phyloP scores from a whole-genome alignment of 1,284 basidiomycete species.

The Pseudozyma sp. region DNA sequence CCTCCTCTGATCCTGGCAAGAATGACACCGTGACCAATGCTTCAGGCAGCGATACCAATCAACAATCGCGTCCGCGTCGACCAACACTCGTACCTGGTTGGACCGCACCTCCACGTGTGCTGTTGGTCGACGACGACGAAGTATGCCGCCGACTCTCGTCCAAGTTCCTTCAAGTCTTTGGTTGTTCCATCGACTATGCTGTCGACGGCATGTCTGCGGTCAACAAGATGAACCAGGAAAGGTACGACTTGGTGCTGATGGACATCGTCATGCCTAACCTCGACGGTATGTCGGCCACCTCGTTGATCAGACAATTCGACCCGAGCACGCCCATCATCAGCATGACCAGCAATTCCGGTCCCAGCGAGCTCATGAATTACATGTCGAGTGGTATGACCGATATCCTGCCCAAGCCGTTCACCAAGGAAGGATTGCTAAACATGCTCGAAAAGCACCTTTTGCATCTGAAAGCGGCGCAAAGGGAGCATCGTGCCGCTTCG shows the following conservation, averaged over 20 bases:
- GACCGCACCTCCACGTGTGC: conserved; percentile 73
- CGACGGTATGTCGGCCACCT: conserved; percentile 85
- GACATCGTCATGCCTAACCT: conserved; percentile 95
- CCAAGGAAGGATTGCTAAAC: conserved; percentile 85
- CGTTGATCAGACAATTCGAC: conserved; percentile 92
- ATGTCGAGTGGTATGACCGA: conserved; percentile 94
- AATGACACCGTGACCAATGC: neutral
- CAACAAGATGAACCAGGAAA: conserved; percentile 91
- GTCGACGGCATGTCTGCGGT: conserved; percentile 92
- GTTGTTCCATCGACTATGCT: conserved; percentile 92
- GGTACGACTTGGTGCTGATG: conserved; percentile 88
- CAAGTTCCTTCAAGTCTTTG: conserved; percentile 95
- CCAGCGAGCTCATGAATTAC: conserved; percentile 90
- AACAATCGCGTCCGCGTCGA: conserved; percentile 57
- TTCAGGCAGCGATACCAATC: conserved; percentile 13
- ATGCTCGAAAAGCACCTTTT: conserved; percentile 97
- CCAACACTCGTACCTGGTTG: conserved; percentile 81
- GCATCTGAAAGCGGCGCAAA: conserved; percentile 88
- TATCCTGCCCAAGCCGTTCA: conserved; percentile 96
- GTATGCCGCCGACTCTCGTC: conserved; percentile 87
- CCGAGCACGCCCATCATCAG: conserved; percentile 94
- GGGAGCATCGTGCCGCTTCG: conserved; percentile 15
- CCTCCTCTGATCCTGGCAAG: neutral
- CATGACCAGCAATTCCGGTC: conserved; percentile 93
- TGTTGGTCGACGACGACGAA: conserved; percentile 94